phyloP scores from a whole-genome alignment of 176 grass and related monocot species.

The Oryza meyeriana region DNA sequence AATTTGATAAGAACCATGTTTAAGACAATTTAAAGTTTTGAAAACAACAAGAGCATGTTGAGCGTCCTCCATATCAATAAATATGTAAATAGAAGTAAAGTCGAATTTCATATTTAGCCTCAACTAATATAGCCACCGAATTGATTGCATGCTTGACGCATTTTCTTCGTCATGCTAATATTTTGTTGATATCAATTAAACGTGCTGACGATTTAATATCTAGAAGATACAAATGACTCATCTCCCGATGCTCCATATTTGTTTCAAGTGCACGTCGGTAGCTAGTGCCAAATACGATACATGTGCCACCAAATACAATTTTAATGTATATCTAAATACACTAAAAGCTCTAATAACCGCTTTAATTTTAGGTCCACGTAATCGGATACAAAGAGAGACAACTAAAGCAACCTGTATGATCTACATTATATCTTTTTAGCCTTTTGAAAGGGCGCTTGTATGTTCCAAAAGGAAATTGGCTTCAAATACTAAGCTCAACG shows the following conservation, averaged over 20 bases:
- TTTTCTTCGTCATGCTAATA: background rate
- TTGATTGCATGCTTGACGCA: background rate
- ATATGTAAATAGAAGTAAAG: background rate
- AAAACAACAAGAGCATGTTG: too few species aligned
- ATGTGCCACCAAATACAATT: too few species aligned
- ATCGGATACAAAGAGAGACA: too few species aligned
- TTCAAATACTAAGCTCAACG: background rate
- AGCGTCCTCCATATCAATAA: background rate
- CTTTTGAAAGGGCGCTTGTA: fast-evolving
- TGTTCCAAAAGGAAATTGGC: background rate
- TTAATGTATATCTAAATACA: background rate
- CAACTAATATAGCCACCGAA: background rate
- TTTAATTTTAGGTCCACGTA: too few species aligned
- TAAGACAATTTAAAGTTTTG: too few species aligned
- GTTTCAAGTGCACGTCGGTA: background rate
- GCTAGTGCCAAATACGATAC: background rate
- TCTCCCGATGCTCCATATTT: background rate
- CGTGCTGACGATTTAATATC: background rate
- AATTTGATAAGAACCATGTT: background rate
- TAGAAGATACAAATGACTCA: background rate
- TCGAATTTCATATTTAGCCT: background rate
- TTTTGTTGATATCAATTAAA: background rate
- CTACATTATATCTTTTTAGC: background rate
- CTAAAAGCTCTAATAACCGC: background rate
- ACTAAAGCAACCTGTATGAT: background rate